Evolutionary conservation across 164 flowering plant genomes (phyloP).

Genomic region (Warburgia ugandensis): DNA sequence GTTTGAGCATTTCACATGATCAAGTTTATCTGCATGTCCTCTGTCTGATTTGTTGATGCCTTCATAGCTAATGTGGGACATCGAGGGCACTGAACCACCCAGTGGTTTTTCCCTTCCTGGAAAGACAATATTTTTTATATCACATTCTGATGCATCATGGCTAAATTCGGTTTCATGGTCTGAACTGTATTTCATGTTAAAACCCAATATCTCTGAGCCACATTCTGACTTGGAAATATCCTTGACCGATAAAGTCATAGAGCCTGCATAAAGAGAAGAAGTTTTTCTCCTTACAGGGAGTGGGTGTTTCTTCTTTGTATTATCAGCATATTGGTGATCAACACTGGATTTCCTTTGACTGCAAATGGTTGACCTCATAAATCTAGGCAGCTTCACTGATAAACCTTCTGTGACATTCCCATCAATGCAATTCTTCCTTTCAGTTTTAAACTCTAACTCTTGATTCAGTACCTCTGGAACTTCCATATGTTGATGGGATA

Average conservation of each 20-base stretch:
- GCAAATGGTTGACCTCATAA: slow-evolving; percentile 58
- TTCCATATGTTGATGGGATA: slow-evolving; percentile 16
- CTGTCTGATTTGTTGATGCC: slow-evolving; percentile 5
- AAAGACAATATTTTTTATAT: slow-evolving; percentile 22
- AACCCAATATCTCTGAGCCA: slow-evolving; percentile 35
- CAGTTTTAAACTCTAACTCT: slow-evolving; percentile 12
- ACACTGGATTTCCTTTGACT: slow-evolving; percentile 35
- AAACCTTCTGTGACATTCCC: slow-evolving; percentile 15
- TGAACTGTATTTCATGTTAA: slow-evolving; percentile 18
- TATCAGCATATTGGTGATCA: slow-evolving; percentile 12
- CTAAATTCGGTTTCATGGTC: slow-evolving; percentile 38
- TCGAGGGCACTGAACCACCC: slow-evolving; percentile 11
- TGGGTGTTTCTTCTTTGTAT: slow-evolving; percentile 9
- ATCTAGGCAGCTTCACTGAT: slow-evolving; percentile 31
- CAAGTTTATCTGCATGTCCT: slow-evolving; percentile 5
- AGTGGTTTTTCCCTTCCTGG: slow-evolving; percentile 16
- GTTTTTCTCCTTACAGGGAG: slow-evolving; percentile 20
- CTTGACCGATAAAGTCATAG: slow-evolving; percentile 30
- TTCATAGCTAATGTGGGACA: slow-evolving; percentile 3
- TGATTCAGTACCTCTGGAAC: slow-evolving; percentile 13
- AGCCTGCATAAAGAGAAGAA: slow-evolving; percentile 28
- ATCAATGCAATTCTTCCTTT: slow-evolving; percentile 5
- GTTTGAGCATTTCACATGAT: slow-evolving; percentile 10
- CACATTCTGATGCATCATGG: slow-evolving; percentile 35
- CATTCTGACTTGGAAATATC: slow-evolving; percentile 22